Evolutionary conservation across 164 flowering plant species (phyloP).

Genomic region (Berberis vulgaris): DNA sequence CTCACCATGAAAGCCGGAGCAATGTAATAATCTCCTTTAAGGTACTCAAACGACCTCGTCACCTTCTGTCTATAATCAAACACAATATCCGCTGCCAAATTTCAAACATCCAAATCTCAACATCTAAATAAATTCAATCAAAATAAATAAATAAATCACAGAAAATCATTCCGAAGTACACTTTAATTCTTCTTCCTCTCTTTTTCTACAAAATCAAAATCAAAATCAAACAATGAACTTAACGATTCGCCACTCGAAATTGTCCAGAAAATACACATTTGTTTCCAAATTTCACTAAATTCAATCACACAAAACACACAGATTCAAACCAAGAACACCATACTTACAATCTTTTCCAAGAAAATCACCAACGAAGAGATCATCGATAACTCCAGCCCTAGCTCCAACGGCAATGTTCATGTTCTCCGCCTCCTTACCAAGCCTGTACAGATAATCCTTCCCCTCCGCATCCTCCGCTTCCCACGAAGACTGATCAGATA

Average conservation of each 20-base stretch:
- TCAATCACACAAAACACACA: too few relatives aligned
- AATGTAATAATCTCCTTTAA: constrained; percentile 90
- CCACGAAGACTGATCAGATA: constrained; percentile 87
- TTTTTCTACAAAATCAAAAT: background rate
- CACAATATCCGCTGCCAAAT: constrained; percentile 79
- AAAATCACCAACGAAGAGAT: constrained; percentile 75
- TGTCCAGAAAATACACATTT: too few relatives aligned
- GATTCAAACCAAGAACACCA: background rate
- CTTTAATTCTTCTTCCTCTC: too few relatives aligned
- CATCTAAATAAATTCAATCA: too few relatives aligned
- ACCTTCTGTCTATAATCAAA: constrained; percentile 90
- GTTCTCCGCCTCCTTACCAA: constrained; percentile 82
- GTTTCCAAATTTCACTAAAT: too few relatives aligned
- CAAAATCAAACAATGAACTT: too few relatives aligned
- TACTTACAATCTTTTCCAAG: constrained; percentile 75
- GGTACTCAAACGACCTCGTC: constrained; percentile 80
- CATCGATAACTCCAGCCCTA: constrained; percentile 72
- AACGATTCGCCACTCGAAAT: too few relatives aligned
- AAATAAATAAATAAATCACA: too few relatives aligned
- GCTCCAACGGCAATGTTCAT: constrained; percentile 87
- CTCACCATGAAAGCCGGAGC: constrained; percentile 83
- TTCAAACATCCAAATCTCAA: background rate
- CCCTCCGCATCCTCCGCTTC: constrained; percentile 78
- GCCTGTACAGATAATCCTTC: constrained; percentile 69
- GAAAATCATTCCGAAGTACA: too few relatives aligned